These are phyloP conservation scores for Lyophyllum atratum DNA, from an alignment of 768 basidiomycete genomes.

Conservation along the genomic window DNA sequence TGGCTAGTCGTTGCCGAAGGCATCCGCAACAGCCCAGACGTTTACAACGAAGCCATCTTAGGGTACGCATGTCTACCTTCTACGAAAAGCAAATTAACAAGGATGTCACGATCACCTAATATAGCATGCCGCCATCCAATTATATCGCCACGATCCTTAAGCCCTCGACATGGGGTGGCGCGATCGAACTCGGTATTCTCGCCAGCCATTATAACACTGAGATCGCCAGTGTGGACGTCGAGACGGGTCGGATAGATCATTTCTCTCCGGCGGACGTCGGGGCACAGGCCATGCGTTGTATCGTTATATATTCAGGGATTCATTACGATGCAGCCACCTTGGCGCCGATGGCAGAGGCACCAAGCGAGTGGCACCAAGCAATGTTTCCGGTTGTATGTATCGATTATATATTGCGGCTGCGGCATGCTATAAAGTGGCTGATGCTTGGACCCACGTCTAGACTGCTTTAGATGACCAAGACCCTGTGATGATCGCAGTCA, in stretches of 20 bases:
- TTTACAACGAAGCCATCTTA: constrained; percentile 83
- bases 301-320: constrained; percentile 94
- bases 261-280: constrained; percentile 60
- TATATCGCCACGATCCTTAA: constrained; percentile 85
- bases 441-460: constrained; percentile 19
- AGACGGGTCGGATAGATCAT: constrained; percentile 86
- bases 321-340: constrained; percentile 93
- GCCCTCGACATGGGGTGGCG: constrained; percentile 89
- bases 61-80: constrained; percentile 51
- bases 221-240: constrained; percentile 89
- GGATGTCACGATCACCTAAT: not conserved
- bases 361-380: constrained; percentile 88
- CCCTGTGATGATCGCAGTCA: constrained; percentile 61
- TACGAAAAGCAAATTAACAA: not conserved
- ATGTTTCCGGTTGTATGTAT: constrained; percentile 63
- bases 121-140: constrained; percentile 54
- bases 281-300: constrained; percentile 47
- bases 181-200: constrained; percentile 89
- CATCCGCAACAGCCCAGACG: constrained; percentile 69
- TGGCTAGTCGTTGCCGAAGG: constrained; percentile 78
- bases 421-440: not conserved
- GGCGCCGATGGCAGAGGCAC: constrained; percentile 75
- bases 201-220: constrained; percentile 81
- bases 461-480: constrained; percentile 41
- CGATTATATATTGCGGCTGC: not conserved